phyloP scores from a whole-genome alignment of 805 yeast species.

The Metschnikowia anglica region DNA sequence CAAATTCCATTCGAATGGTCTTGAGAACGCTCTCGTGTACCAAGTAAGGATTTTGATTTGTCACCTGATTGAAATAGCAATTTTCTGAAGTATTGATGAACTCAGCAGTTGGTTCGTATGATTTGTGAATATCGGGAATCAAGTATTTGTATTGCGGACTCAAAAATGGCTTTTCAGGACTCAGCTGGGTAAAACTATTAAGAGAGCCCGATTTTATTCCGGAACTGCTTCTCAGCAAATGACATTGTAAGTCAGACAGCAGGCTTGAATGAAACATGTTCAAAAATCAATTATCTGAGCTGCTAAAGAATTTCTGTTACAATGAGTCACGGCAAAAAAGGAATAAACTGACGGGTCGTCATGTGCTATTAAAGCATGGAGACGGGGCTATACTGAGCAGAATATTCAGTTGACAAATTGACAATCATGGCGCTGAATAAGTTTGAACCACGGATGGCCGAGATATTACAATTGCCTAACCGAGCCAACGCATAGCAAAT shows the following conservation, averaged over 20 bases:
- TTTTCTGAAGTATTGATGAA: conserved; percentile 9
- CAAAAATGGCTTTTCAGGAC: conserved; percentile 7
- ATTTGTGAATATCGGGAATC: conserved; percentile 5
- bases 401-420: conserved; percentile 3
- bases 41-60: conserved; percentile 16
- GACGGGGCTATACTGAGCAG: conserved; percentile 7
- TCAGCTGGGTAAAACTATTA: conserved; percentile 5
- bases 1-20: conserved; percentile 17
- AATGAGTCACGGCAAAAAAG: conserved; percentile 3
- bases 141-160: conserved; percentile 10
- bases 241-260: conserved; percentile 14
- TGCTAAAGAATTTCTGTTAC: background rate
- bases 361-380: conserved; percentile 12
- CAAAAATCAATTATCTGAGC: background rate
- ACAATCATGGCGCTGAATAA: conserved; percentile 10
- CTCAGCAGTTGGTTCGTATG: conserved; percentile 4
- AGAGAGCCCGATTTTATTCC: conserved; percentile 10
- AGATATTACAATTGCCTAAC: conserved; percentile 12
- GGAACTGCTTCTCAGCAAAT: conserved; percentile 12
- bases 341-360: conserved; percentile 6
- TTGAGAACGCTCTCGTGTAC: conserved; percentile 17
- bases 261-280: conserved; percentile 10
- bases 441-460: conserved; percentile 7
- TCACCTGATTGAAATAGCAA: conserved; percentile 14
- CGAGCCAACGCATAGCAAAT: conserved; percentile 15